phyloP scores from a whole-genome alignment of 352 stramenopile species.

The Pythium sukuiense region DNA sequence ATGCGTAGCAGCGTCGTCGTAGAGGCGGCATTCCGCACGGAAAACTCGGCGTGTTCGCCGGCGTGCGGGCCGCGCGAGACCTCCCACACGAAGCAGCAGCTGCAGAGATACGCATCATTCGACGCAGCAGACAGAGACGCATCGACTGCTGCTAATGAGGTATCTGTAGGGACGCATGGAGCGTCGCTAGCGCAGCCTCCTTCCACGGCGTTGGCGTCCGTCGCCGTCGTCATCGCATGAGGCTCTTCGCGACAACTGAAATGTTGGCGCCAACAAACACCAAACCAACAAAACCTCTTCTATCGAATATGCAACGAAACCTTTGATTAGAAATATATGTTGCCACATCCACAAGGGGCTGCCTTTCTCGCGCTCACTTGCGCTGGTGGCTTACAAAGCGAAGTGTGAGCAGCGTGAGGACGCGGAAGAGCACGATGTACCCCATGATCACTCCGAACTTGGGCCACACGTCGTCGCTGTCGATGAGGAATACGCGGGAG shows the following conservation, averaged over 20 bases:
- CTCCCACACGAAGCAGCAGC: constrained; percentile 40
- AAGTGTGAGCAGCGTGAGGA: constrained; percentile 47
- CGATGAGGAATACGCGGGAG: constrained; percentile 44
- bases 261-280: constrained; percentile 17
- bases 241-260: not conserved
- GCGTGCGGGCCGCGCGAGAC: constrained; percentile 27
- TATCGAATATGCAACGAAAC: not conserved
- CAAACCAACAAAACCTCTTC: not conserved
- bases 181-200: not conserved
- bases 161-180: not conserved
- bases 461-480: constrained; percentile 13
- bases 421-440: not conserved
- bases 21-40: not conserved
- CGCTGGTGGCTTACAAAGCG: constrained; percentile 59
- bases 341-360: not conserved
- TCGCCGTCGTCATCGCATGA: not conserved
- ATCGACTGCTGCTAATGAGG: not conserved
- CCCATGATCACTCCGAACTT: not conserved
- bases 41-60: constrained; percentile 13
- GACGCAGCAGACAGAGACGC: not conserved
- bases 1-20: constrained; percentile 29
- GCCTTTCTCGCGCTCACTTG: not conserved
- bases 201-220: not conserved
- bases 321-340: not conserved
- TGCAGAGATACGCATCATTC: constrained; percentile 3